Conservation (phyloP, 345 rosid species). For the Melastoma malabathricum region DNA sequence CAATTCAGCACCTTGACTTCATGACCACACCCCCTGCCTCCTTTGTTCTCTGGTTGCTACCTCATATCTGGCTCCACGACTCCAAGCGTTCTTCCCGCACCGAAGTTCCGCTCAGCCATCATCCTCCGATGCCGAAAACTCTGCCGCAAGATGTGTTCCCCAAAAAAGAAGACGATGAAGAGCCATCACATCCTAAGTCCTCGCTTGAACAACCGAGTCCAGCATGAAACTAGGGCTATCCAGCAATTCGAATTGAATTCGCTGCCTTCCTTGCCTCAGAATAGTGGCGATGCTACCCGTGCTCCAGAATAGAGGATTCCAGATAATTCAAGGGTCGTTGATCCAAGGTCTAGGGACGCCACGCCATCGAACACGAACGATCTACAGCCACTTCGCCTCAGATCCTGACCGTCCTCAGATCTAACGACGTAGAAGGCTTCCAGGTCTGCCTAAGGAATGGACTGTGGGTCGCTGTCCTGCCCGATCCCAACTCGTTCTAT, state of each 20-base stretch:
- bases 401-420: conserved; percentile 69
- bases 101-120: conserved; percentile 14
- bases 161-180: conserved; percentile 11
- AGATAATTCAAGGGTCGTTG: conserved; percentile 22
- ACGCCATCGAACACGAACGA: conserved; percentile 1
- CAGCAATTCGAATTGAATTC: conserved; percentile 73
- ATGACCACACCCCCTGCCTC: too few species aligned
- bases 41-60: too few species aligned
- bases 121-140: conserved; percentile 24
- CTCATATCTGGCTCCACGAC: too few species aligned
- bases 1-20: too few species aligned
- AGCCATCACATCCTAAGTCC: conserved; percentile 21
- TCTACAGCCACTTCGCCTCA: conserved; percentile 30
- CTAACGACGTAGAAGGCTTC: conserved; percentile 85
- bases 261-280: conserved; percentile 43
- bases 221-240: conserved; percentile 31
- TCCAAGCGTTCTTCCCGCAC: too few species aligned
- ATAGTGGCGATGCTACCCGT: conserved; percentile 17
- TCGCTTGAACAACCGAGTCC: conserved; percentile 19
- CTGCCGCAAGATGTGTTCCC: conserved; percentile 17
- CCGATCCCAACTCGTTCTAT: conserved; percentile 17
- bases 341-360: conserved; percentile 9
- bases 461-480: conserved; percentile 59
- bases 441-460: conserved; percentile 48
- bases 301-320: conserved; percentile 26